Conservation (phyloP, 305 asterid species). For the Ajuga reptans region DNA sequence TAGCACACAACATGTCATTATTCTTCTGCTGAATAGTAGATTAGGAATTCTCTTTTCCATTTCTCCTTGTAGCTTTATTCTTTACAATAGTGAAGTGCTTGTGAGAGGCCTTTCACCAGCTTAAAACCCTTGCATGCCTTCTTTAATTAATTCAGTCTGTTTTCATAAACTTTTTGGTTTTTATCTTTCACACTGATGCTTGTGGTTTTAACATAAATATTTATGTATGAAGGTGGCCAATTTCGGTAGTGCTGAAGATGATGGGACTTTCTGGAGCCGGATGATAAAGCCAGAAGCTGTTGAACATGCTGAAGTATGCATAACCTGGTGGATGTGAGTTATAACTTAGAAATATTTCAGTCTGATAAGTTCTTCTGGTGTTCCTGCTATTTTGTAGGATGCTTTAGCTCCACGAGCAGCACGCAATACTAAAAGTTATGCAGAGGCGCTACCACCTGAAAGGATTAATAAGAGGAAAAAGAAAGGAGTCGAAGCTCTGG, state of each 20-base stretch:
- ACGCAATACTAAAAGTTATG: slow-evolving; percentile 79
- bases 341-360: slow-evolving; percentile 12
- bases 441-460: slow-evolving; percentile 74
- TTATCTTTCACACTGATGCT: slow-evolving; percentile 12
- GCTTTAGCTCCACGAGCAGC: slow-evolving; percentile 99
- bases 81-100: not conserved
- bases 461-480: slow-evolving; percentile 71
- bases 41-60: slow-evolving; percentile 7
- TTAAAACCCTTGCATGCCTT: not conserved
- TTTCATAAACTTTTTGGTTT: not conserved
- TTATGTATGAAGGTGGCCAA: slow-evolving; percentile 71
- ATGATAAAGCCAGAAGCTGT: slow-evolving; percentile 95
- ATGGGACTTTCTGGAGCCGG: slow-evolving; percentile 97
- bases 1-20: slow-evolving; percentile 16
- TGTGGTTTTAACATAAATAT: not conserved
- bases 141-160: not conserved
- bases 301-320: slow-evolving; percentile 69
- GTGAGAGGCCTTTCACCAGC: slow-evolving; percentile 2
- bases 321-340: slow-evolving; percentile 17
- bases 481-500: slow-evolving; percentile 72
- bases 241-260: slow-evolving; percentile 92
- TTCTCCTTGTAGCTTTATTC: not conserved
- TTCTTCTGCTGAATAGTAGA: slow-evolving; percentile 13
- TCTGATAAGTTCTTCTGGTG: slow-evolving; percentile 20
- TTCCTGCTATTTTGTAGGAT: slow-evolving; percentile 42